A percentile compares a stretch with the other conserved stretches of the same genome.
phyloP scores from a whole-genome alignment of 805 yeast species.

The Yamadazyma ubonensis region DNA sequence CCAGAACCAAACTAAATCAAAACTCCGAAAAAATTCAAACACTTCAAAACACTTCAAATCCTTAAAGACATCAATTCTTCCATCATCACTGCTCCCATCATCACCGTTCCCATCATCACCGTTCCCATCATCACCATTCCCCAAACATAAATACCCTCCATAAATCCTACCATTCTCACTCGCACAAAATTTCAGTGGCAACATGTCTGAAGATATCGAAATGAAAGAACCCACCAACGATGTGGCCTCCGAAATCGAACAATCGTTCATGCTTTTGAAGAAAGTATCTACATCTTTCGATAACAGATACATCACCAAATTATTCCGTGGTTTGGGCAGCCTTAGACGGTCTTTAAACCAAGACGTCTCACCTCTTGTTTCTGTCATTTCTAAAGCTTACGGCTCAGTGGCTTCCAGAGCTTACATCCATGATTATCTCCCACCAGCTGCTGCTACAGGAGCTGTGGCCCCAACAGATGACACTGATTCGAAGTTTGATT shows the following conservation, averaged over 20 bases:
- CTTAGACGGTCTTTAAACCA: slow-evolving; percentile 59
- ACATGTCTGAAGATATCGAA: slow-evolving; percentile 11
- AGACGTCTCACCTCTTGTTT: slow-evolving; percentile 46
- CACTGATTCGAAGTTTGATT: slow-evolving; percentile 22
- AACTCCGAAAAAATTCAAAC: too few relatives aligned
- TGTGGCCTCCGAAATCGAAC: slow-evolving; percentile 32
- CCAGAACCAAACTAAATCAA: too few relatives aligned
- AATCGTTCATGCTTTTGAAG: slow-evolving; percentile 46
- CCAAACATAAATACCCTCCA: too few relatives aligned
- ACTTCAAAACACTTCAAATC: too few relatives aligned
- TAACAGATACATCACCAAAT: slow-evolving; percentile 82
- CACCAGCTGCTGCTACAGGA: slow-evolving; percentile 22
- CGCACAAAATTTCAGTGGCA: slow-evolving; percentile 10
- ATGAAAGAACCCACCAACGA: slow-evolving; percentile 1
- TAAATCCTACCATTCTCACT: neutral
- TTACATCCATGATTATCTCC: slow-evolving; percentile 11
- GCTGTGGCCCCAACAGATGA: slow-evolving; percentile 21
- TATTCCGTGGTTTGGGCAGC: slow-evolving; percentile 76
- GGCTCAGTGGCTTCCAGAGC: slow-evolving; percentile 45
- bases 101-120: neutral
- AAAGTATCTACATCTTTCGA: slow-evolving; percentile 75
- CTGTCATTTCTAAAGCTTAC: slow-evolving; percentile 56
- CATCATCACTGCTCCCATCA: too few relatives aligned
- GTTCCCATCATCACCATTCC: neutral
- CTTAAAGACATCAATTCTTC: too few relatives aligned